These are phyloP conservation scores for Galeopsis tetrahit DNA, from an alignment of 257 asterid genomes.

Conservation along the genomic window DNA sequence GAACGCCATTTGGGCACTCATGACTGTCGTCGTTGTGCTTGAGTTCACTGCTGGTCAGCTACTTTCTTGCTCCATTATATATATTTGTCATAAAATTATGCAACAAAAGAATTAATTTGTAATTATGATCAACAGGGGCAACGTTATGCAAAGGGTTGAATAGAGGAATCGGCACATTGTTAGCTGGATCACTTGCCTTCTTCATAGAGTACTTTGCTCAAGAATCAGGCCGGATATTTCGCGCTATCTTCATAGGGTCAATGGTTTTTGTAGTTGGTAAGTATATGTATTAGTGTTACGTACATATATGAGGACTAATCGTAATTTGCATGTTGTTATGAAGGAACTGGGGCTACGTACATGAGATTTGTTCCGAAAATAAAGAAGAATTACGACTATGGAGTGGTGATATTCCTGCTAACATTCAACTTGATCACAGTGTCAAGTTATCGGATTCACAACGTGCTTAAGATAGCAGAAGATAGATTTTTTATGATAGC, in stretches of 20 bases:
- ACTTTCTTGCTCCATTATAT: no score
- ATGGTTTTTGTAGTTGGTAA: slow-evolving; percentile 74
- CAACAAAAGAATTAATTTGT: no score
- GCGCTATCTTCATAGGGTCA: slow-evolving; percentile 72
- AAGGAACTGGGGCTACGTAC: slow-evolving; percentile 67
- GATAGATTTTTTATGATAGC: slow-evolving; percentile 71
- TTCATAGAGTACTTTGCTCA: slow-evolving; percentile 69
- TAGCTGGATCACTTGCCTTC: slow-evolving; percentile 86
- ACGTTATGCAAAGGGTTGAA: slow-evolving; percentile 92
- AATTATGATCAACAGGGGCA: slow-evolving; percentile 57
- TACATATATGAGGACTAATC: no score
- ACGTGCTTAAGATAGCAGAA: slow-evolving; percentile 73
- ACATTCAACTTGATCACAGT: slow-evolving; percentile 89
- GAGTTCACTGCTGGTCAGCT: slow-evolving; percentile 86
- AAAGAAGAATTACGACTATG: slow-evolving; percentile 88
- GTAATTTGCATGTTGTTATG: no score
- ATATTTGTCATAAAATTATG: no score
- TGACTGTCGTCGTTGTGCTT: slow-evolving; percentile 94
- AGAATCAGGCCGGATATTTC: slow-evolving; percentile 53
- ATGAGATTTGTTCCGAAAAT: slow-evolving; percentile 74
- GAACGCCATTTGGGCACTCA: slow-evolving; percentile 94
- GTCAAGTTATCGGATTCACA: slow-evolving; percentile 72
- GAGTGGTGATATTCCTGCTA: slow-evolving; percentile 89
- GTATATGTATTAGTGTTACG: no score
- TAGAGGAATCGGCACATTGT: slow-evolving; percentile 83